Conservation (phyloP, 2,329 filamentous ascomycete genomes). For the Fusarium buxicola region DNA sequence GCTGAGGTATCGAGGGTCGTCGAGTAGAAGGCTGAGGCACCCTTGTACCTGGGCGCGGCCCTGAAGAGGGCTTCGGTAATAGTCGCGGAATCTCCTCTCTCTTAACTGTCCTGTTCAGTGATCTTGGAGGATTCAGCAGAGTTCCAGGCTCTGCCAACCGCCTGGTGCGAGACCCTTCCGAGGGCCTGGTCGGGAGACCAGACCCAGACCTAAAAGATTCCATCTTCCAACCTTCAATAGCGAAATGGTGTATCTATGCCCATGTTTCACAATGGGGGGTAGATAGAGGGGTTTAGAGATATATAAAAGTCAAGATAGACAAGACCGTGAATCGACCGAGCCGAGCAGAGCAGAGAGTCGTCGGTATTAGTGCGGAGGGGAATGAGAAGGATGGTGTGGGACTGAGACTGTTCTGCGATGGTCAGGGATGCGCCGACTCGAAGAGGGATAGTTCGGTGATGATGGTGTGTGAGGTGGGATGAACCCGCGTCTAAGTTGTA, state of each 20-base stretch:
- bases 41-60: constrained; percentile 35
- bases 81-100: constrained; percentile 36
- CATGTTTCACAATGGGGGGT: constrained; percentile 36
- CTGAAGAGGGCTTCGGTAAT: constrained; percentile 32
- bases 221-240: constrained; percentile 54
- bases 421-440: constrained; percentile 37
- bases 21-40: constrained; percentile 41
- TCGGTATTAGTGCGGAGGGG: constrained; percentile 46
- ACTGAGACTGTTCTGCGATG: constrained; percentile 36
- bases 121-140: constrained; percentile 39
- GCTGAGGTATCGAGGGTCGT: constrained; percentile 44
- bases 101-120: constrained; percentile 38
- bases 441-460: constrained; percentile 42
- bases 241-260: constrained; percentile 26
- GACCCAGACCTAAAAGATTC: constrained; percentile 56
- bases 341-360: constrained; percentile 37
- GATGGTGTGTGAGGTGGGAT: constrained; percentile 43
- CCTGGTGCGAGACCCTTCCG: constrained; percentile 50
- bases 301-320: constrained; percentile 29
- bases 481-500: constrained; percentile 40
- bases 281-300: constrained; percentile 18
- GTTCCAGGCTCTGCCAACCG: constrained; percentile 40
- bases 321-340: constrained; percentile 36
- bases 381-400: constrained; percentile 41
- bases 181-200: constrained; percentile 55